These are phyloP conservation scores for Neoscytalidium dimidiatum DNA, from an alignment of 2,329 filamentous ascomycete genomes.

Conservation along the genomic window DNA sequence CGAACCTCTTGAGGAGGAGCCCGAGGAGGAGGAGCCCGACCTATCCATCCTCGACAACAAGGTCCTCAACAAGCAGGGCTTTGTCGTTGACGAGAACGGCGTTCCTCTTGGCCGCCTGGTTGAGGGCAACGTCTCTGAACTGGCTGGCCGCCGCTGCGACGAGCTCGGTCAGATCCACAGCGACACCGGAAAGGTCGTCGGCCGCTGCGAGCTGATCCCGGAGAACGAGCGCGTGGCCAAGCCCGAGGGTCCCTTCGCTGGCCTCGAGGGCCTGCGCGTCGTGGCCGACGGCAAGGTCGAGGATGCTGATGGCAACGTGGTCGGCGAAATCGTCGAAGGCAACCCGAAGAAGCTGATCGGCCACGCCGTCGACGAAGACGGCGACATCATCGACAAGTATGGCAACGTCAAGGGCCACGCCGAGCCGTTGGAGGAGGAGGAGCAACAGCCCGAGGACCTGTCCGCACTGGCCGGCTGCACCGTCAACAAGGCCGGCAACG, in stretches of 20 bases:
- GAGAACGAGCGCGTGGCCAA: conserved; percentile 62
- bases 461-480: conserved; percentile 62
- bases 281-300: conserved; percentile 51
- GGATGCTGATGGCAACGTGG: conserved; percentile 53
- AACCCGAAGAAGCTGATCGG: conserved; percentile 62
- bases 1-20: conserved; percentile 55
- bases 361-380: conserved; percentile 62
- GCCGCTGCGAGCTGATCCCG: conserved; percentile 67
- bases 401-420: conserved; percentile 64
- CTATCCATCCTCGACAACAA: conserved; percentile 50
- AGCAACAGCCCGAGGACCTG: conserved; percentile 55
- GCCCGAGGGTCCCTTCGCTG: conserved; percentile 53
- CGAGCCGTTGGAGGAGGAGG: conserved; percentile 53
- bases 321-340: conserved; percentile 59
- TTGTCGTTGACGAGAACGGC: conserved; percentile 52
- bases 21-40: conserved; percentile 43
- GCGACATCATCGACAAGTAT: conserved; percentile 63
- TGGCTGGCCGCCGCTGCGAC: conserved; percentile 70
- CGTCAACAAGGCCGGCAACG: conserved; percentile 65
- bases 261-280: conserved; percentile 51
- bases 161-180: conserved; percentile 71
- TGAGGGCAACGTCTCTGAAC: conserved; percentile 64
- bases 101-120: conserved; percentile 61
- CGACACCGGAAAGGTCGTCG: conserved; percentile 69
- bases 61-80: conserved; percentile 52